These are phyloP conservation scores for Gloeostereum incarnatum DNA, from an alignment of 768 basidiomycete species.

Conservation along the genomic window DNA sequence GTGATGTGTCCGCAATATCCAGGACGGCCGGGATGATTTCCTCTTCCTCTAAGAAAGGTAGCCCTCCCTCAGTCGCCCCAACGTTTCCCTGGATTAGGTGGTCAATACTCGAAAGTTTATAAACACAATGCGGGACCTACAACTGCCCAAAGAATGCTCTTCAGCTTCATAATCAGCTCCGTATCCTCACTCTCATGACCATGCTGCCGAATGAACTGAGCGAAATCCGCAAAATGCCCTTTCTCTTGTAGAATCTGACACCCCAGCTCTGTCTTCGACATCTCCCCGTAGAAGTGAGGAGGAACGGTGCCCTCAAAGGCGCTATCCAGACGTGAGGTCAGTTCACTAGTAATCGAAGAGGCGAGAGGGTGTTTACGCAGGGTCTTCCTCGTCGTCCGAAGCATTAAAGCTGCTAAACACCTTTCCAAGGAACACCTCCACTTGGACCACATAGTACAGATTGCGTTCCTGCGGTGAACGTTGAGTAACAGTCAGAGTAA, in stretches of 20 bases:
- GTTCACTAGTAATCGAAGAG: too few relatives aligned
- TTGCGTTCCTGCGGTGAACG: conserved; percentile 69
- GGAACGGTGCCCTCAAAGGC: conserved; percentile 83
- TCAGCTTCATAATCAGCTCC: conserved; percentile 80
- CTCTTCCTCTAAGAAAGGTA: conserved; percentile 94
- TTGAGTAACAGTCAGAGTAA: conserved; percentile 5
- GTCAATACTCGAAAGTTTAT: background rate
- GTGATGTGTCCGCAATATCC: conserved; percentile 85
- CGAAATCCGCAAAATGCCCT: conserved; percentile 86
- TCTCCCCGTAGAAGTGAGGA: conserved; percentile 95
- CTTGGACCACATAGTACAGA: conserved; percentile 84
- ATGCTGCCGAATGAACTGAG: conserved; percentile 83
- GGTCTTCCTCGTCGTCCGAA: conserved; percentile 59
- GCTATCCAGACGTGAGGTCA: conserved; percentile 21
- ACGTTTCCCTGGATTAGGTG: conserved; percentile 70
- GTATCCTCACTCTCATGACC: conserved; percentile 76
- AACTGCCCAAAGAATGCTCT: conserved; percentile 95
- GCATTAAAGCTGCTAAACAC: conserved; percentile 49
- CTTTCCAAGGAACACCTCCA: conserved; percentile 85
- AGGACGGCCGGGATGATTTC: conserved; percentile 87
- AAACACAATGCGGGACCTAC: conserved; percentile 39
- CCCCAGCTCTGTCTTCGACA: conserved; percentile 93
- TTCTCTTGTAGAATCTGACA: conserved; percentile 87
- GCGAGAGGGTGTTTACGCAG: conserved; percentile 47
- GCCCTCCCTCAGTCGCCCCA: conserved; percentile 80